Base-by-base conservation (phyloP, 176 grass and related monocot genomes). In the Paspalum notatum region DNA sequence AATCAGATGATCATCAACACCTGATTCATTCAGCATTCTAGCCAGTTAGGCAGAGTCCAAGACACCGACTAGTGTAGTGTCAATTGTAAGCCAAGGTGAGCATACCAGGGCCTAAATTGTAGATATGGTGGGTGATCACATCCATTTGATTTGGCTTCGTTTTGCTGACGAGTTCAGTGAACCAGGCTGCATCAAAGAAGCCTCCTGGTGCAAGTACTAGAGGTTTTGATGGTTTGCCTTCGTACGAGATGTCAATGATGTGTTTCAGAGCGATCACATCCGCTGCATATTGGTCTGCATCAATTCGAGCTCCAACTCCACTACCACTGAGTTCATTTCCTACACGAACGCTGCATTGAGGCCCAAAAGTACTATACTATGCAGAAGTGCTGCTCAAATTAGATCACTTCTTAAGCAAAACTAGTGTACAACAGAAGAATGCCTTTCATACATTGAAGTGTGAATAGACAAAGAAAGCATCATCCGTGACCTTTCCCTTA, bases 51-150 rank as follows among this genome's bases (percentile, higher is more conserved):
- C 47, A 65, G n/a, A 27, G 43, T 70, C 56, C n/a, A 71, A 14
- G 4, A 9, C n/a, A 55, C 21, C 46, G 55, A 21, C 13, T 44
- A 40, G 32, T 37, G 48, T 57, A 46, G 15, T 0, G 65, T 65
- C 3, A 5, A 49, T 5, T 15, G 5, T 65, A 57, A 58, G 78
- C 46, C 55, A 66, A 69, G 38, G 56, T 0, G 9, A 50, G 59
- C 75, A 66, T 96, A 90, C 90, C 93, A 17, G 93, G 83, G 66
- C 93, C 93, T 65, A 97, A 72, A 77, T 97, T 97, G 81, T 97
- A 97, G 62, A 97, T 91, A 66, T 97, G 93, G 58, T 97, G 90
- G 66, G 83, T 97, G 76, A 97, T 84, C 26, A 79, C 93, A 63
- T 97, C 82, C 83, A 97, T 38, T 12, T 80, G 64, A 22, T 82